phyloP scores from a whole-genome alignment of 306 rosid species.

The Sicyos edulis region DNA sequence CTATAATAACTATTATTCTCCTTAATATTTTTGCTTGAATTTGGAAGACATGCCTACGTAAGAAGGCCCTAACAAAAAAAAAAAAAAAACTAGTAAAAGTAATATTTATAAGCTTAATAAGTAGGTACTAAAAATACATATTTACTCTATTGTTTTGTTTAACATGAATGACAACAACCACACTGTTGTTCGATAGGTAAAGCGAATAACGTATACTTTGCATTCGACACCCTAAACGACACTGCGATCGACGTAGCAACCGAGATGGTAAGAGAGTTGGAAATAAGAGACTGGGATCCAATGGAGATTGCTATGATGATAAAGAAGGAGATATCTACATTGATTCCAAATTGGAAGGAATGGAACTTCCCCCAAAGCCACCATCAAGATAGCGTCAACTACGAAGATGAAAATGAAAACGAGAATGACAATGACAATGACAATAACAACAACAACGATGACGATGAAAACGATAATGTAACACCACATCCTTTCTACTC shows the following conservation, averaged over 20 bases:
- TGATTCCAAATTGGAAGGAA: constrained; percentile 53
- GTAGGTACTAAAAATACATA: too few relatives aligned
- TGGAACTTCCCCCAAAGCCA: constrained; percentile 26
- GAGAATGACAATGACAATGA: background rate
- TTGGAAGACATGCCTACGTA: too few relatives aligned
- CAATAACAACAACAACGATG: constrained; percentile 18
- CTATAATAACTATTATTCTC: too few relatives aligned
- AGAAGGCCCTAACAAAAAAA: too few relatives aligned
- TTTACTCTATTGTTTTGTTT: too few relatives aligned
- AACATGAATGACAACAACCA: too few relatives aligned
- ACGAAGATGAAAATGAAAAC: constrained; percentile 35
- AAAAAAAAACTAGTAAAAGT: too few relatives aligned
- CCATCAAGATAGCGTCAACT: constrained; percentile 50
- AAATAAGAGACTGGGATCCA: constrained; percentile 66
- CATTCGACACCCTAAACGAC: constrained; percentile 63
- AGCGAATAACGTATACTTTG: constrained; percentile 55
- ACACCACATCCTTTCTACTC: constrained; percentile 42
- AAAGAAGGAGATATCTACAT: constrained; percentile 53
- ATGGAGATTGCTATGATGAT: constrained; percentile 68
- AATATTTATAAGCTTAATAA: too few relatives aligned
- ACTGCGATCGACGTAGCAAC: constrained; percentile 64
- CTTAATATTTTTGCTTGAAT: too few relatives aligned
- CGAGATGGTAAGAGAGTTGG: constrained; percentile 88
- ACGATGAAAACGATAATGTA: constrained; percentile 17
- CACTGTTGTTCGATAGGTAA: constrained; percentile 31